phyloP scores from a whole-genome alignment of 495 filamentous ascomycete species.

The Monascus purpureus region DNA sequence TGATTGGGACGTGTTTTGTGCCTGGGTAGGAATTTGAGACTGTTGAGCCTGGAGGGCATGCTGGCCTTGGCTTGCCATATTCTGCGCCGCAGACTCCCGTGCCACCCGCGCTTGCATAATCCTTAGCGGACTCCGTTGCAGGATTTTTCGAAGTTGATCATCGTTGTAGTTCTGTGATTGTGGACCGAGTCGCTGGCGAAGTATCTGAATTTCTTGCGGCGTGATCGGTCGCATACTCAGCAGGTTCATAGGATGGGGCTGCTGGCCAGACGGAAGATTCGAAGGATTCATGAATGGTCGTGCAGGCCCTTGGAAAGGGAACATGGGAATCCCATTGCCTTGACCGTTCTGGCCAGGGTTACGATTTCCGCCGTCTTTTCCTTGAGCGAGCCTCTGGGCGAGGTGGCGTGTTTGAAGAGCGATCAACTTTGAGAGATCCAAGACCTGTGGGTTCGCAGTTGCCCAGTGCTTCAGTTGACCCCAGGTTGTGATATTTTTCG shows the following conservation, averaged over 20 bases:
- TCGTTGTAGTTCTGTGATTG: slow-evolving; percentile 31
- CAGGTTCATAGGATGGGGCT: slow-evolving; percentile 13
- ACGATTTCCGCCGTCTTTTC: slow-evolving; percentile 9
- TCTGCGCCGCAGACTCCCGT: slow-evolving; percentile 14
- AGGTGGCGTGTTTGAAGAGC: slow-evolving; percentile 42
- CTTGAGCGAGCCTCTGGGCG: slow-evolving; percentile 21
- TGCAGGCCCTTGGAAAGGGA: slow-evolving; percentile 12
- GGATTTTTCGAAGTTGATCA: slow-evolving; percentile 36
- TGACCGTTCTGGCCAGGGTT: slow-evolving; percentile 14
- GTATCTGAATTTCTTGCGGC: slow-evolving; percentile 29
- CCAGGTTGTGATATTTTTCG: slow-evolving; percentile 56
- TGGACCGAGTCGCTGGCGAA: slow-evolving; percentile 25
- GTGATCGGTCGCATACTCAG: slow-evolving; percentile 25
- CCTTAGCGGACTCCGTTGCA: slow-evolving; percentile 23
- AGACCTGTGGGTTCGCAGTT: slow-evolving; percentile 29
- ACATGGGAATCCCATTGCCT: slow-evolving; percentile 10
- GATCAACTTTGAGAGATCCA: slow-evolving; percentile 31
- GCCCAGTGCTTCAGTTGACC: slow-evolving; percentile 54
- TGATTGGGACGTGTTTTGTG: slow-evolving; percentile 9
- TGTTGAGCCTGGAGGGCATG: slow-evolving; percentile 23
- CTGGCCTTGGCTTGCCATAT: slow-evolving; percentile 15
- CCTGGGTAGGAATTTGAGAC: slow-evolving; percentile 14
- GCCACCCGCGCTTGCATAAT: slow-evolving; percentile 14
- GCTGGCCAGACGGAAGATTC: slow-evolving; percentile 17
- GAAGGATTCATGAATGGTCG: slow-evolving; percentile 24